phyloP scores from a whole-genome alignment of 352 stramenopile species.

The Blastocystis hominis region DNA sequence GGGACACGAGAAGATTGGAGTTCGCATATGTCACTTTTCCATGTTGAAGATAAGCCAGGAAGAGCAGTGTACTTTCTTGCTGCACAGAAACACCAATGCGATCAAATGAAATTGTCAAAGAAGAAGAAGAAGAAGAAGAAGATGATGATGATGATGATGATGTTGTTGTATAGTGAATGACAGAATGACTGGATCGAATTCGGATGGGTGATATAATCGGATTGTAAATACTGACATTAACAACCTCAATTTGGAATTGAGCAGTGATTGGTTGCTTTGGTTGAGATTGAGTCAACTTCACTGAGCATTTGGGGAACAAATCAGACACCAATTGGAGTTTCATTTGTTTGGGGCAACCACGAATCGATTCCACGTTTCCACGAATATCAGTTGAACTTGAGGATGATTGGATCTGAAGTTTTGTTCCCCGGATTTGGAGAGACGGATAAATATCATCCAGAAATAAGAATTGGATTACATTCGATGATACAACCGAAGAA shows the following conservation, averaged over 20 bases:
- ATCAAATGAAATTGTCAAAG: background rate
- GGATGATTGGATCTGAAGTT: background rate
- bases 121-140: background rate
- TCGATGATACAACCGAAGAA: background rate
- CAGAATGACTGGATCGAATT: background rate
- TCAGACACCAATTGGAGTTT: background rate
- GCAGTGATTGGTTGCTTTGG: background rate
- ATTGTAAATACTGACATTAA: background rate
- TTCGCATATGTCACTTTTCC: background rate
- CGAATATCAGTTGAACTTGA: background rate
- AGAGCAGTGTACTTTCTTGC: background rate
- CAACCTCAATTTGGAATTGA: background rate
- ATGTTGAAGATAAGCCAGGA: background rate
- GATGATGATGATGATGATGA: background rate
- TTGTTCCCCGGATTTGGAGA: background rate
- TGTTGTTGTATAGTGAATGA: background rate
- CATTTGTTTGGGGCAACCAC: background rate
- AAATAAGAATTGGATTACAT: background rate
- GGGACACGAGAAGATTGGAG: background rate
- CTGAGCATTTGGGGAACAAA: background rate
- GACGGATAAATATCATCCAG: background rate
- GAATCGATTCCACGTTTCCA: background rate
- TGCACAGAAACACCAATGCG: background rate
- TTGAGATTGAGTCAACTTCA: background rate
- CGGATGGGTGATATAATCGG: background rate